Evolutionary conservation across 345 rosid genomes (phyloP).

Genomic region (Zanthoxylum bungeanum): DNA sequence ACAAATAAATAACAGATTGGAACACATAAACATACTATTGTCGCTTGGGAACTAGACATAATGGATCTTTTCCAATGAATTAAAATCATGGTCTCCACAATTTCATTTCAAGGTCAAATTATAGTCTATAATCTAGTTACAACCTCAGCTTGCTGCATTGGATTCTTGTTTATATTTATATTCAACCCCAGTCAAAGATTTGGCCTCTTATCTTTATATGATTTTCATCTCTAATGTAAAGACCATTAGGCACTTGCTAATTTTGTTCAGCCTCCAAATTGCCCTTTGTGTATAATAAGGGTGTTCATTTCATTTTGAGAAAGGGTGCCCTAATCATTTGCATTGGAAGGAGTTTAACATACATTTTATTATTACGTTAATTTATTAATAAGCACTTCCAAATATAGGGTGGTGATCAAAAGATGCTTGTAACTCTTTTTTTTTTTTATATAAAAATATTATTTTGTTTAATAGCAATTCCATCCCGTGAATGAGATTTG

Average conservation of each 20-base stretch:
- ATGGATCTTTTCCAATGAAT: slow-evolving; percentile 22
- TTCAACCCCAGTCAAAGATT: slow-evolving; percentile 17
- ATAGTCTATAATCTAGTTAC: slow-evolving; percentile 5
- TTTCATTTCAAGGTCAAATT: slow-evolving; percentile 12
- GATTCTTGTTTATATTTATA: background rate
- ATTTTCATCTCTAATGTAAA: background rate
- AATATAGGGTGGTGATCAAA: too few relatives aligned
- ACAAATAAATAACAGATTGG: slow-evolving; percentile 7
- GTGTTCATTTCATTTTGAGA: too few relatives aligned
- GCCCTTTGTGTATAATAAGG: too few relatives aligned
- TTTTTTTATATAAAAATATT: too few relatives aligned
- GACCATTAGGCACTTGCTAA: background rate
- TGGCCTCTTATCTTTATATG: slow-evolving; percentile 1
- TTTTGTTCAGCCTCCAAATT: background rate
- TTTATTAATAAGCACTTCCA: background rate
- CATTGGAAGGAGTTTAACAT: slow-evolving; percentile 8
- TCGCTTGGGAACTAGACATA: slow-evolving; percentile 38
- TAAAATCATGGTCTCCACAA: slow-evolving; percentile 29
- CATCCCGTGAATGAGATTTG: too few relatives aligned
- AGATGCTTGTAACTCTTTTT: background rate
- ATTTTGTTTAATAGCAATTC: too few relatives aligned
- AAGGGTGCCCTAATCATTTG: slow-evolving; percentile 5
- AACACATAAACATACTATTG: slow-evolving; percentile 26
- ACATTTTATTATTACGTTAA: background rate
- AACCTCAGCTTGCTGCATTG: slow-evolving; percentile 16